Conservation (phyloP, 371 early-diverging fungal genomes). For the Mortierella sp. region DNA sequence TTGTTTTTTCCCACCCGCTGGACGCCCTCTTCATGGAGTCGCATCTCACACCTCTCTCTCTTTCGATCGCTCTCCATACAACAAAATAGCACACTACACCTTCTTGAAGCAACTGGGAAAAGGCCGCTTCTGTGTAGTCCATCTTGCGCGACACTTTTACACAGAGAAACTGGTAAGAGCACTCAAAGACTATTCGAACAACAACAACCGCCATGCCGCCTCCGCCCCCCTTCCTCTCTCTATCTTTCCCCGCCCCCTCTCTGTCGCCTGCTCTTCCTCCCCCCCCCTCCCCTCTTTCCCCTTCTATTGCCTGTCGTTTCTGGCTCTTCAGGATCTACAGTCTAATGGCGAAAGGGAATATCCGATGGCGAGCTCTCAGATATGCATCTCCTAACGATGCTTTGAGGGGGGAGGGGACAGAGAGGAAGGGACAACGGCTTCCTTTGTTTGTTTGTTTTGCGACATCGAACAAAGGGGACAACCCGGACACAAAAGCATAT, state of each 20-base stretch:
- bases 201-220: not conserved
- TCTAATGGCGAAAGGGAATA: no score
- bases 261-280: not conserved
- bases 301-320: not conserved
- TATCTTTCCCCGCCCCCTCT: not conserved
- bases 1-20: not conserved
- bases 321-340: not conserved
- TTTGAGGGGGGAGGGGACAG: no score
- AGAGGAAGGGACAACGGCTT: no score
- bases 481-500: no score
- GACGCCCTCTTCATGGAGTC: no score
- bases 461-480: no score
- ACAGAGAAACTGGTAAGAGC: constrained; percentile 61
- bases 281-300: not conserved
- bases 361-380: no score
- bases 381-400: no score
- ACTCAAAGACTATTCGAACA: not conserved
- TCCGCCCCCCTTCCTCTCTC: not conserved
- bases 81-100: constrained; percentile 82
- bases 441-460: no score
- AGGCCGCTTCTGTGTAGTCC: constrained; percentile 91
- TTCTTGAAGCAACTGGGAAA: constrained; percentile 84
- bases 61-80: constrained; percentile 57
- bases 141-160: constrained; percentile 81
- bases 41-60: constrained; percentile 9